These are phyloP conservation scores for Xanthoconium separans DNA, from an alignment of 1,284 basidiomycete genomes.

Conservation along the genomic window DNA sequence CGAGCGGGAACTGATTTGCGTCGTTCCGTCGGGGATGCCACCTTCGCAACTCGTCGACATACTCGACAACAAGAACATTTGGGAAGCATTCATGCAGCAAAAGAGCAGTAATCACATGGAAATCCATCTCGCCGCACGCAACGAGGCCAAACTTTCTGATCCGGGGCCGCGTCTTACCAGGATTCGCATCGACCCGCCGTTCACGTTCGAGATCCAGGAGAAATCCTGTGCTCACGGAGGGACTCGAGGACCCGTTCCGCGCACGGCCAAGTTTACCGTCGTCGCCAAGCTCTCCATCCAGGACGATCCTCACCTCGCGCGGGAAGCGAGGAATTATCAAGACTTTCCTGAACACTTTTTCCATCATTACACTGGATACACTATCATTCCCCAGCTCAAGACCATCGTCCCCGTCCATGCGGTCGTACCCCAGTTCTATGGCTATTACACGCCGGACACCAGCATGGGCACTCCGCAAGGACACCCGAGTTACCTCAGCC, in stretches of 20 bases:
- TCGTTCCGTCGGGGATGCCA: neutral
- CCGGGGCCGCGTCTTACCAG: neutral
- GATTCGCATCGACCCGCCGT: constrained; percentile 16
- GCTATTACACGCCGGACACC: too few relatives aligned
- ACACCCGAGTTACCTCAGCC: constrained; percentile 18
- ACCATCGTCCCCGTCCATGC: constrained; percentile 35
- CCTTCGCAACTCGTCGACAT: neutral
- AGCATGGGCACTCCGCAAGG: constrained; percentile 37
- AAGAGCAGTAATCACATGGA: rapidly evolving
- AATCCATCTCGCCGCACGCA: neutral
- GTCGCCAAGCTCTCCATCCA: too few relatives aligned
- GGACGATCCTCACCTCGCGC: constrained; percentile 24
- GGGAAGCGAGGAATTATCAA: constrained; percentile 35
- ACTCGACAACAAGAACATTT: neutral
- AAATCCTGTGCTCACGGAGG: constrained; percentile 6
- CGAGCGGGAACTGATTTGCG: constrained; percentile 16
- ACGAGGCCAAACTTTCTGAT: neutral
- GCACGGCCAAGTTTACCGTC: constrained; percentile 34
- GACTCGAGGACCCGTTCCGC: constrained; percentile 11
- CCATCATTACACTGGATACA: constrained; percentile 33
- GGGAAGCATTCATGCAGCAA: neutral
- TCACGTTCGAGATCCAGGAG: constrained; percentile 6
- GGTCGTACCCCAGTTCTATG: too few relatives aligned
- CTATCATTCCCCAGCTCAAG: constrained; percentile 24
- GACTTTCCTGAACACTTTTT: constrained; percentile 33